phyloP scores from a whole-genome alignment of 1,284 basidiomycete genomes.

The Veloboletus limbatus region DNA sequence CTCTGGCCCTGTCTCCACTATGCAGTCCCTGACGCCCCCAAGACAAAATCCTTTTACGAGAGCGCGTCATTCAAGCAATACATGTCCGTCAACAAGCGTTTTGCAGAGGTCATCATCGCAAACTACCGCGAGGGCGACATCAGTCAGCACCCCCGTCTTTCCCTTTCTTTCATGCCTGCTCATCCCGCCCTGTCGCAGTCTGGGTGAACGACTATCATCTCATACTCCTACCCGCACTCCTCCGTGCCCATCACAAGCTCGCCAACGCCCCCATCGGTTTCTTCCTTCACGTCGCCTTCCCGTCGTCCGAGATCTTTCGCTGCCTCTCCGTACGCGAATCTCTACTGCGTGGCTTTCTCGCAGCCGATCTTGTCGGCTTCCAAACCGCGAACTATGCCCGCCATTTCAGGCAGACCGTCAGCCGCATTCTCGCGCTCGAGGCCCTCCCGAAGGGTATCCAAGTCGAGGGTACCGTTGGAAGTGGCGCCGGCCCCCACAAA shows the following conservation, averaged over 20 bases:
- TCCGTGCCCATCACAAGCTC: slow-evolving; percentile 51
- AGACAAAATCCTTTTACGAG: slow-evolving; percentile 80
- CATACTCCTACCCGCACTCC: slow-evolving; percentile 76
- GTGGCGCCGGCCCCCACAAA: slow-evolving; percentile 6
- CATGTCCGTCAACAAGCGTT: slow-evolving; percentile 77
- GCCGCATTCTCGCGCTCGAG: slow-evolving; percentile 77
- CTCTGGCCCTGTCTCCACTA: slow-evolving; percentile 89
- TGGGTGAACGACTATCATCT: slow-evolving; percentile 88
- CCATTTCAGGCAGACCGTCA: slow-evolving; percentile 82
- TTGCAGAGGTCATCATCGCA: slow-evolving; percentile 74
- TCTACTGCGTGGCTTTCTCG: slow-evolving; percentile 72
- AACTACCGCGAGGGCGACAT: slow-evolving; percentile 81
- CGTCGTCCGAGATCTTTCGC: slow-evolving; percentile 84
- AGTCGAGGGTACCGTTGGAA: slow-evolving; percentile 37
- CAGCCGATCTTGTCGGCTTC: slow-evolving; percentile 74
- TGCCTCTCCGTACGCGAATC: slow-evolving; percentile 70
- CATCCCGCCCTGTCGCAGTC: slow-evolving; percentile 34
- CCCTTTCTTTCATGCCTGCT: background rate
- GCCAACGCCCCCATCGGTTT: slow-evolving; percentile 76
- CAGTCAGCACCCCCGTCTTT: slow-evolving; percentile 37
- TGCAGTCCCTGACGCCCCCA: slow-evolving; percentile 80
- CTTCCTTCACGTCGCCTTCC: slow-evolving; percentile 89
- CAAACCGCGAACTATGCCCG: slow-evolving; percentile 81
- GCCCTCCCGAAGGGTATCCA: slow-evolving; percentile 84
- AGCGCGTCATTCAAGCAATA: slow-evolving; percentile 77